A percentile compares a stretch with the other conserved stretches of the same genome.
phyloP scores from a whole-genome alignment of 1,284 basidiomycete genomes.

The Xanthoconium separans region DNA sequence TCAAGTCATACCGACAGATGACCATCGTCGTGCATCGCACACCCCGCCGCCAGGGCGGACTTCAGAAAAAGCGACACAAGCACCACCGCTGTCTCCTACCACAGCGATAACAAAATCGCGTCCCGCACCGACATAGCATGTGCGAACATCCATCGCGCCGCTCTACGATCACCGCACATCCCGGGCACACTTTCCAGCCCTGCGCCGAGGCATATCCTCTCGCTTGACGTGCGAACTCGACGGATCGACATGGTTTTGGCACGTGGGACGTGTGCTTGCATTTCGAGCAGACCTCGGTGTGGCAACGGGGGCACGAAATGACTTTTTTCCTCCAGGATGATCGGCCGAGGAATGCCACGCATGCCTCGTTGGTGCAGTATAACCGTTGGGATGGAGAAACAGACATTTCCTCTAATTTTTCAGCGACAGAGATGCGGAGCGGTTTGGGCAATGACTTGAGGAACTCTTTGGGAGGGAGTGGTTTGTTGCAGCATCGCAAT shows the following conservation, averaged over 20 bases:
- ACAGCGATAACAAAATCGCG: not conserved
- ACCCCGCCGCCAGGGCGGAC: no score
- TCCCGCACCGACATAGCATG: not conserved
- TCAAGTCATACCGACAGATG: no score
- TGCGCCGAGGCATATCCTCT: not conserved
- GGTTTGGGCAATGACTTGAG: not conserved
- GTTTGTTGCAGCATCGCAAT: not conserved
- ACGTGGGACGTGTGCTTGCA: not conserved
- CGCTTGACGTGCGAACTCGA: not conserved
- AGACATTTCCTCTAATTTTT: not conserved
- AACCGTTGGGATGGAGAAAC: not conserved
- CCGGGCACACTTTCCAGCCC: not conserved
- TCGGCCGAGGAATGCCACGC: not conserved
- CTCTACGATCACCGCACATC: not conserved
- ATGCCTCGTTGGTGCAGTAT: not conserved
- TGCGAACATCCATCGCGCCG: not conserved
- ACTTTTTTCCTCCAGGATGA: not conserved
- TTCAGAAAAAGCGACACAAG: no score
- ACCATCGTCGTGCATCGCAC: no score
- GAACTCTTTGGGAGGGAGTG: not conserved
- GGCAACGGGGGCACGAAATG: not conserved
- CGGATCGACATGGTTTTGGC: not conserved
- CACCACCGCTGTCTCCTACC: not conserved
- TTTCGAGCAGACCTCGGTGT: not conserved
- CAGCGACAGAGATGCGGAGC: not conserved